Evolutionary conservation across 1,139 yeast genomes (phyloP).

Genomic region (Tardiomyces blankii): DNA sequence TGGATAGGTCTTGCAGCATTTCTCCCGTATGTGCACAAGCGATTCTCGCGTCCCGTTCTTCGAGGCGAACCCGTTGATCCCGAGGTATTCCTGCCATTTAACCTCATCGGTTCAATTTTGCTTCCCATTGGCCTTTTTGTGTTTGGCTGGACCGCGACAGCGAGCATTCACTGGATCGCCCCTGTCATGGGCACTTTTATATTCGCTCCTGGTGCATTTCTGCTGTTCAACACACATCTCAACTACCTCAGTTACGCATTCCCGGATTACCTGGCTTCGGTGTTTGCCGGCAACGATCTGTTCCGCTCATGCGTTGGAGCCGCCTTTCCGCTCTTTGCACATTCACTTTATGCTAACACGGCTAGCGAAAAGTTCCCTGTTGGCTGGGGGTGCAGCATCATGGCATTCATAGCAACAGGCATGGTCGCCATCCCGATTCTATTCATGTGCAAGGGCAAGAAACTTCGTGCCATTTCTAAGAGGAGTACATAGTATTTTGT

Average conservation of each 20-base stretch:
- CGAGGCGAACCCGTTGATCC: constrained; percentile 20
- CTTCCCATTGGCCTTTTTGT: constrained; percentile 44
- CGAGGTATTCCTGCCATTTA: constrained; percentile 23
- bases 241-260: constrained; percentile 62
- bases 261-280: constrained; percentile 60
- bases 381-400: constrained; percentile 59
- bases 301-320: constrained; percentile 46
- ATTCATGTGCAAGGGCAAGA: constrained; percentile 23
- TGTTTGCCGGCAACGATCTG: constrained; percentile 45
- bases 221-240: constrained; percentile 52
- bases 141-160: constrained; percentile 56
- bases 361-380: constrained; percentile 15
- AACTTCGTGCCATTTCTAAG: neutral
- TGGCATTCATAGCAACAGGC: constrained; percentile 52
- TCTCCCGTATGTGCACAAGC: constrained; percentile 4
- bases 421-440: constrained; percentile 60
- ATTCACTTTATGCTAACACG: constrained; percentile 37
- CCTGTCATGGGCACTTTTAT: constrained; percentile 45
- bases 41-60: constrained; percentile 1
- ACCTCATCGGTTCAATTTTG: constrained; percentile 38
- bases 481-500: no score
- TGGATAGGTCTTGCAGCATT: constrained; percentile 24
- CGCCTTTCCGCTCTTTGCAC: constrained; percentile 52
- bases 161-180: constrained; percentile 39
- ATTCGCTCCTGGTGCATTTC: constrained; percentile 47